Conservation (phyloP, 2,329 filamentous ascomycete species). For the Aspergillus puulaauensis region DNA sequence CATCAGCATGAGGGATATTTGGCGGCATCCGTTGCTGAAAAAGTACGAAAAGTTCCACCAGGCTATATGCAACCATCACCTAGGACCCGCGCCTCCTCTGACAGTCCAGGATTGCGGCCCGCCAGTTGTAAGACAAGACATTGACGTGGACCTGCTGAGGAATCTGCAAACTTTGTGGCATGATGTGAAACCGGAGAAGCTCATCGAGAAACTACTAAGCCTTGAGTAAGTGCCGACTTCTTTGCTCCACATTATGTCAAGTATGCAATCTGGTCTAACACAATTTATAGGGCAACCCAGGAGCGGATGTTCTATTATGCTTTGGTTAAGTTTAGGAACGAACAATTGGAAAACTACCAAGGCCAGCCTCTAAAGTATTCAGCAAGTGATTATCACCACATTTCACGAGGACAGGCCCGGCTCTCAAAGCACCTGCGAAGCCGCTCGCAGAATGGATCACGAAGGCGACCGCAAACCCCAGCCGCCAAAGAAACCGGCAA, state of each 20-base stretch:
- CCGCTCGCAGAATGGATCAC: conserved; percentile 14
- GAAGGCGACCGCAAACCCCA: conserved; percentile 24
- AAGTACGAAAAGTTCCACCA: conserved; percentile 79
- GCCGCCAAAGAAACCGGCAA: conserved; percentile 53
- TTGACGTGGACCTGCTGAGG: conserved; percentile 78
- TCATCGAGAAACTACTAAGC: conserved; percentile 67
- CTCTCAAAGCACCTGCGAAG: conserved; percentile 26
- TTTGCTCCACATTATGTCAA: not conserved
- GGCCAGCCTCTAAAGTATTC: conserved; percentile 78
- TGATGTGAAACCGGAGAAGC: conserved; percentile 69
- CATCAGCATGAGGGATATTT: conserved; percentile 78
- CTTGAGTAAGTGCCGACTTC: conserved; percentile 55
- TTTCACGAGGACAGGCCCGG: conserved; percentile 43
- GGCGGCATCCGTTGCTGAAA: conserved; percentile 80
- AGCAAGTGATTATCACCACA: conserved; percentile 86
- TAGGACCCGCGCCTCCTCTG: conserved; percentile 56
- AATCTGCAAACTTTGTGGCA: conserved; percentile 93
- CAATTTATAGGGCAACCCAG: conserved; percentile 66
- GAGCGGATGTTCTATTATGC: conserved; percentile 93
- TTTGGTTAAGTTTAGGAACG: conserved; percentile 76
- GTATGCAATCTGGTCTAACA: not conserved
- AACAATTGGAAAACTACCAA: conserved; percentile 80
- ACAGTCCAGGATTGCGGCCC: conserved; percentile 62
- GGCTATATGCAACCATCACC: conserved; percentile 56
- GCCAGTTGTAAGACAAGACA: conserved; percentile 62